These are phyloP conservation scores for Endotrypanum monterogeii DNA, from an alignment of 208 protist genomes.

Conservation along the genomic window DNA sequence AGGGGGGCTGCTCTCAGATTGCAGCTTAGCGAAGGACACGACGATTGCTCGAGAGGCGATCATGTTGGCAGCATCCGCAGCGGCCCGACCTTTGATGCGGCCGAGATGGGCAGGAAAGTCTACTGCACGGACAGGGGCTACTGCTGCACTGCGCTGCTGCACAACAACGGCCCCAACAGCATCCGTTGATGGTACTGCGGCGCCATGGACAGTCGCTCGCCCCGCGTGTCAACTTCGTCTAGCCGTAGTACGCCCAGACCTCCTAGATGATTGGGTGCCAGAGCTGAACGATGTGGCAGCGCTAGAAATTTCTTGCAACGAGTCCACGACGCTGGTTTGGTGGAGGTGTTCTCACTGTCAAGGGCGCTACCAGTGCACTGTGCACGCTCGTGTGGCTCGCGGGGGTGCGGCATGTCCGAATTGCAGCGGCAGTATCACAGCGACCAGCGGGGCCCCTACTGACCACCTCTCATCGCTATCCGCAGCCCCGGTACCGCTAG, in stretches of 20 bases:
- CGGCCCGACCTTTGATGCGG: neutral
- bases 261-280: conserved; percentile 81
- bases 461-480: neutral
- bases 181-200: neutral
- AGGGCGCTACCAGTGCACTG: conserved; percentile 53
- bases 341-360: conserved; percentile 60
- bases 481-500: neutral
- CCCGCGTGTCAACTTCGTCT: conserved; percentile 32
- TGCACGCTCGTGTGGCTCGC: conserved; percentile 44
- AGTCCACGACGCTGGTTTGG: conserved; percentile 33
- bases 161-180: neutral
- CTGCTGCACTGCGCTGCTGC: neutral
- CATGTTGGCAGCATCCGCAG: neutral
- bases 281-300: conserved; percentile 79
- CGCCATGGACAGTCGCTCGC: neutral
- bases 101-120: neutral
- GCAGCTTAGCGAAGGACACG: conserved; percentile 6
- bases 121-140: neutral
- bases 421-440: conserved; percentile 29
- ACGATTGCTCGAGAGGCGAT: neutral
- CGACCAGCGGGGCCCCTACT: neutral
- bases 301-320: conserved; percentile 40
- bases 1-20: no score
- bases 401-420: conserved; percentile 45
- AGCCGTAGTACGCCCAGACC: conserved; percentile 70